A percentile compares a stretch with the other conserved stretches of the same genome.
phyloP scores from a whole-genome alignment of 768 basidiomycete genomes.

The Hypholoma sublateritium region DNA sequence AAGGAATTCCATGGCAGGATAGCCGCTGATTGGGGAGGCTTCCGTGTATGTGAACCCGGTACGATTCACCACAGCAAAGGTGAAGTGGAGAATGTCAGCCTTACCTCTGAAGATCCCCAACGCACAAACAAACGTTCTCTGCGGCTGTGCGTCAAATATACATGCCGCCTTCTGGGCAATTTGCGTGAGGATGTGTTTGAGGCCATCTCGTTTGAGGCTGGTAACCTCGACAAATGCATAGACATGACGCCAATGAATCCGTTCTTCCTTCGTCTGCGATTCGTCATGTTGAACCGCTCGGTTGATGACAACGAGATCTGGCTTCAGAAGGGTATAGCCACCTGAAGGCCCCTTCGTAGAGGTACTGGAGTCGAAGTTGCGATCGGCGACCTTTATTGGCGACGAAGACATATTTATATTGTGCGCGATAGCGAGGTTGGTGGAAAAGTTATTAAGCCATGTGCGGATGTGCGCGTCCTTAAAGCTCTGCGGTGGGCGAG shows the following conservation, averaged over 20 bases:
- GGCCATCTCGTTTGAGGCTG: not conserved
- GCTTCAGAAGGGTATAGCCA: not conserved
- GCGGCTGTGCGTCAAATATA: slow-evolving; percentile 6
- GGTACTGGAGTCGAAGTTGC: not conserved
- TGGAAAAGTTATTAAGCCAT: too few relatives aligned
- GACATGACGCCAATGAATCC: too few relatives aligned
- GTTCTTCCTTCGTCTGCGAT: too few relatives aligned
- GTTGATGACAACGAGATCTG: not conserved
- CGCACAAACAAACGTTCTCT: not conserved
- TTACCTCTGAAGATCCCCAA: not conserved
- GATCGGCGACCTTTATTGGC: not conserved
- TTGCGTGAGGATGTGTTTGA: not conserved
- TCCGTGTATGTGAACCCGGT: too few relatives aligned
- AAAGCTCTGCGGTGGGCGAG: too few relatives aligned
- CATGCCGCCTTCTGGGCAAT: slow-evolving; percentile 1
- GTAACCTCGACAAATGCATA: slow-evolving; percentile 4
- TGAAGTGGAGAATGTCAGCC: not conserved
- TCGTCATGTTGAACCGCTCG: too few relatives aligned
- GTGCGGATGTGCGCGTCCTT: too few relatives aligned
- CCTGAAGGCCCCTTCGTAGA: not conserved
- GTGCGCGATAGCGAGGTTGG: too few relatives aligned
- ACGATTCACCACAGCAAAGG: slow-evolving; percentile 1
- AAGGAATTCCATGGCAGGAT: not conserved
- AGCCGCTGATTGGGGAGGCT: too few relatives aligned
- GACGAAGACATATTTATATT: too few relatives aligned